Evolutionary conservation across 225 moss, liverwort and hornwort species (phyloP).

Genomic region (Takakia lepidozioides): DNA sequence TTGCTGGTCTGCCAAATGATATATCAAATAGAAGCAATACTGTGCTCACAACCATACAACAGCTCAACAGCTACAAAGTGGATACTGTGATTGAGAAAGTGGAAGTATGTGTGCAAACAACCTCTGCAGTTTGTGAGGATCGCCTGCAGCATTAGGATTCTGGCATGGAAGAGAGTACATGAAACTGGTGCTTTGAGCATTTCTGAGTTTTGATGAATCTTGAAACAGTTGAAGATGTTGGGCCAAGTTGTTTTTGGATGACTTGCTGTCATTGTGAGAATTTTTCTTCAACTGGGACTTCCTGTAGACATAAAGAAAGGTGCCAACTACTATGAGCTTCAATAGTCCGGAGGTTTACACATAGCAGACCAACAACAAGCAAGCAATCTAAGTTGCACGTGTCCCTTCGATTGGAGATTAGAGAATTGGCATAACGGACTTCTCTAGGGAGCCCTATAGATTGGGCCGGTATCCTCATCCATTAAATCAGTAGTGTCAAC

Average conservation of each 20-base stretch:
- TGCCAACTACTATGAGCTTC: neutral
- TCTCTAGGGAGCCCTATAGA: too few relatives aligned
- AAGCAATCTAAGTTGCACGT: too few relatives aligned
- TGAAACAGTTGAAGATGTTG: conserved; percentile 45
- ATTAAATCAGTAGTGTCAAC: too few relatives aligned
- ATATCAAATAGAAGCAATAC: too few relatives aligned
- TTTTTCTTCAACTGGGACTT: conserved; percentile 20
- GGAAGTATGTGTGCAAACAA: conserved; percentile 8
- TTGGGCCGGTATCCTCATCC: too few relatives aligned
- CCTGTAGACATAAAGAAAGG: conserved; percentile 15
- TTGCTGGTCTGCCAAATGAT: too few relatives aligned
- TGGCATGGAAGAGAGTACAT: conserved; percentile 73
- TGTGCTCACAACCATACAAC: too few relatives aligned
- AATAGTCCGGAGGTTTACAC: too few relatives aligned
- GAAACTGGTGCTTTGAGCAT: conserved; percentile 38
- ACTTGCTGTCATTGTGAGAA: conserved; percentile 27
- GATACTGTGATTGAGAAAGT: neutral
- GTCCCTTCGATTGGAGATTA: too few relatives aligned
- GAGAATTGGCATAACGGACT: too few relatives aligned
- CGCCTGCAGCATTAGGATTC: conserved; percentile 64
- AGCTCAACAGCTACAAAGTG: too few relatives aligned
- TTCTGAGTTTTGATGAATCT: conserved; percentile 43
- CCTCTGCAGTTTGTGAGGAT: conserved; percentile 38
- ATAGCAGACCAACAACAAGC: too few relatives aligned
- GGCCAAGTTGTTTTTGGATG: conserved; percentile 42